Base-by-base conservation (phyloP, 2,329 filamentous ascomycete species). In the Verticillium dahliae region DNA sequence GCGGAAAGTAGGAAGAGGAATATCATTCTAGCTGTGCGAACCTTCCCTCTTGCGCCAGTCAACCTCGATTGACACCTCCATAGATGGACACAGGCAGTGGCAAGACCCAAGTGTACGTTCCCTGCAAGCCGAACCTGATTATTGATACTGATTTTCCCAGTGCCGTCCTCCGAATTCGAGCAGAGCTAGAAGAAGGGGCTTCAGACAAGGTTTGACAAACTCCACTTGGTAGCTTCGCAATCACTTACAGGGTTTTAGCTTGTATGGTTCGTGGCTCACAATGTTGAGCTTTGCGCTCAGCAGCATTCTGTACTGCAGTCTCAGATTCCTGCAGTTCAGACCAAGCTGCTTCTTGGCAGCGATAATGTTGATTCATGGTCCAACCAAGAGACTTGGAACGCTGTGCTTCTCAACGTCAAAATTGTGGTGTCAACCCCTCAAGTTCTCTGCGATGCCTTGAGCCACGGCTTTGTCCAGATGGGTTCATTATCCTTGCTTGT, bases 11-110 rank as follows among this genome's bases (percentile, higher is more conserved):
- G 90, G 67, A 80, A 82, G 63, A 76, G 81, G 56, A 93, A 92
- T 70, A 84, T 89, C 37, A 91, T 93, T 66, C 85, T 92, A 60
- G 85, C 85, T 33, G 89, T 91, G 76, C 64, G 80, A 31, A 6
- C 7, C 37, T 11, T 18, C 4, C 6, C 27, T 56, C 6, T 31
- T 31, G 11, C 15, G 27, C 18, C 54, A 34, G 10, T 34, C 3
- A 56, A 6, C 33, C 4, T 13, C 7, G 13, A 15, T 22, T 56
- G n/a, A 56, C 31, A 56, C 13, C 34, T 13, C 54, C 9, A 22
- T 63, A 90, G 88, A 92, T 92, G 90, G 89, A 90, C 64, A 93
- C 90, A 0, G 90, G 90, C 1, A 91, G 85, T 65, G 90, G 90
- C 2, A 93, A 93, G 72, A 92, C 90, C 3, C 86, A 89, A 66